Evolutionary conservation across 352 stramenopile species (phyloP).

Genomic region (Hyphochytrium catenoides): DNA sequence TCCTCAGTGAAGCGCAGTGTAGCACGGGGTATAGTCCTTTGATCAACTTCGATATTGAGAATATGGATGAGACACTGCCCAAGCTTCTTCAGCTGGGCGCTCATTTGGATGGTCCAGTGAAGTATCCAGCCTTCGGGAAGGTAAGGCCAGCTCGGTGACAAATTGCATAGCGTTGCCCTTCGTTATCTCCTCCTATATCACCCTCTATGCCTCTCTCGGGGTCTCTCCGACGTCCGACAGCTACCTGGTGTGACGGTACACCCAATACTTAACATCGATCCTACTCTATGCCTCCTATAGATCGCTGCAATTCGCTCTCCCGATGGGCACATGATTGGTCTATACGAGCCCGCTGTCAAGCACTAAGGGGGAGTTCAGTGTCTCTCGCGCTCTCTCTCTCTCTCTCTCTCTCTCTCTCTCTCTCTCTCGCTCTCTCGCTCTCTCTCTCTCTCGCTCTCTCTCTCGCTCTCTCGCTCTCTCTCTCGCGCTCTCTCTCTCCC

Average conservation of each 20-base stretch:
- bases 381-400: too few species aligned
- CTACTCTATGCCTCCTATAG: conserved; percentile 14
- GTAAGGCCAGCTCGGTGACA: conserved; percentile 9
- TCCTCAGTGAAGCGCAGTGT: conserved; percentile 39
- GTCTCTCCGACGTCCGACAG: too few species aligned
- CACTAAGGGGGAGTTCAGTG: too few species aligned
- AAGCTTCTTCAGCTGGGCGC: conserved; percentile 54
- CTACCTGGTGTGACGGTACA: too few species aligned
- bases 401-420: too few species aligned
- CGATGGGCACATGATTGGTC: conserved; percentile 70
- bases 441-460: too few species aligned
- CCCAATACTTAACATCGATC: too few species aligned
- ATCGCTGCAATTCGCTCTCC: conserved; percentile 58
- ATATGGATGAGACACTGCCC: conserved; percentile 59
- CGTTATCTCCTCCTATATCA: background rate
- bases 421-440: too few species aligned
- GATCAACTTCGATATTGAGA: conserved; percentile 67
- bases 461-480: too few species aligned
- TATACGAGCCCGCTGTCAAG: conserved; percentile 70
- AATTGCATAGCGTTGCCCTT: background rate
- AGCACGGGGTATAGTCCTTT: conserved; percentile 64
- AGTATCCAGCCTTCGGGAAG: conserved; percentile 69
- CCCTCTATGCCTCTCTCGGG: background rate
- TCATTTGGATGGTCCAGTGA: conserved; percentile 71
- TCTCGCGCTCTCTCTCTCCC: too few species aligned